Evolutionary conservation across 345 rosid species (phyloP), one percentile per base, ranked within the genome.

Genomic region (Barbarea vulgaris): DNA sequence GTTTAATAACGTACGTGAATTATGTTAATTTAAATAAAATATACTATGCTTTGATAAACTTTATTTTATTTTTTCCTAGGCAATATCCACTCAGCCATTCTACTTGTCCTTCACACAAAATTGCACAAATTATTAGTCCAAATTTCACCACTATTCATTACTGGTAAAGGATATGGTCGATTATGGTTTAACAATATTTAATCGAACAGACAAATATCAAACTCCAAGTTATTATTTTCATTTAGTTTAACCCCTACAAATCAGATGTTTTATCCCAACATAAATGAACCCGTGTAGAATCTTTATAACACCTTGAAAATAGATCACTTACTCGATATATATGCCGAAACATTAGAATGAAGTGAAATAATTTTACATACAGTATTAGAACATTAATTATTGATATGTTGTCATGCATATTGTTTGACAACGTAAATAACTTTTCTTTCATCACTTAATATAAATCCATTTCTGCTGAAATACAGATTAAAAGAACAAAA

Each of bases 1-100:
- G 55, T 66, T 39, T 41, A 59, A 33, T 51, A 78, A 72, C 46
- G 73, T 55, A 70, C 61, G 76, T 70, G 46, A 76, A 63, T 67
- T 25, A 64, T 51, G 64, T 57, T 47, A 46, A 70, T 46, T 42
- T 44, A 41, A 39, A 51, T 22, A 13, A 57, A 48, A 8, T 64
- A 65, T 64, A 3, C 0, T 33, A 57, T 56, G 63, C 33, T 66
- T 66, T 77, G 51, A 47, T 64, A 4, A 59, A 52, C 69, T 67
- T 67, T 57, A 10, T 21, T 30, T 63, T 22, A 12, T 17, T 34
- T 46, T 34, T 41, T 37, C 36, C 67, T 15, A 55, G 55, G 71
- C 62, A 47, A 46, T 64, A 77, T 55, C 61, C 68, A 64, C 66
- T 77, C 53, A 46, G 48, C 44, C 41, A 47, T 47, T 46, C 17